phyloP scores from a whole-genome alignment of 257 asterid genomes.

The Verbena officinalis region DNA sequence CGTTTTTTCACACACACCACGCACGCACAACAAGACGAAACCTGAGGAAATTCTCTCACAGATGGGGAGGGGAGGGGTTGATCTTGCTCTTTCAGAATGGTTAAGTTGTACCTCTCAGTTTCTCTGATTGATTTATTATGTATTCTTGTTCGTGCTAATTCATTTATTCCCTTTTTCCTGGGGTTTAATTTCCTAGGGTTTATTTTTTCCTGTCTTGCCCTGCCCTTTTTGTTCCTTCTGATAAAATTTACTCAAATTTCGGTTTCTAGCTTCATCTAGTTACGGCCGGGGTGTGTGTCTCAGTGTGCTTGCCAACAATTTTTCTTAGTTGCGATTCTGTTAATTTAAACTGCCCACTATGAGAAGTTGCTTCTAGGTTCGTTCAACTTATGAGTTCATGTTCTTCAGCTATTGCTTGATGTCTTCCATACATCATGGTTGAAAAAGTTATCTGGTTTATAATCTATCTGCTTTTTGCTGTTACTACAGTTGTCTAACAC shows the following conservation, averaged over 20 bases:
- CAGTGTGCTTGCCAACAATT: too few species aligned
- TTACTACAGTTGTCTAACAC: not conserved
- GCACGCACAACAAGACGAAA: constrained; percentile 10
- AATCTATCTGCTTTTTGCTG: not conserved
- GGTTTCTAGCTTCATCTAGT: not conserved
- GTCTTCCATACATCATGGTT: not conserved
- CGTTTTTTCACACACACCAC: constrained; percentile 18
- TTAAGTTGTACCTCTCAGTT: constrained; percentile 8
- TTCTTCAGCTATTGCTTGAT: not conserved
- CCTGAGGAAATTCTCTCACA: constrained; percentile 7
- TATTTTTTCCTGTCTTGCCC: too few species aligned
- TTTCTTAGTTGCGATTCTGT: constrained; percentile 10
- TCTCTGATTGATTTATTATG: not conserved
- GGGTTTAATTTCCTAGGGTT: constrained; percentile 28
- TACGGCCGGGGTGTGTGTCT: not conserved
- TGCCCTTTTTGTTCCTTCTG: too few species aligned
- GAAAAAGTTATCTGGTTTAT: not conserved
- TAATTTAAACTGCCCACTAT: constrained; percentile 12
- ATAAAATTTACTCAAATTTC: not conserved
- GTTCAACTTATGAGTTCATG: not conserved
- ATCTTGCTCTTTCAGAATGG: constrained; percentile 29
- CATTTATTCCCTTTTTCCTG: constrained; percentile 21
- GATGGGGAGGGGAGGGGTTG: not conserved
- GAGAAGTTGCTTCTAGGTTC: constrained; percentile 7
- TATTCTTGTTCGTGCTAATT: not conserved